Evolutionary conservation across 768 basidiomycete species (phyloP).

Genomic region (Hortiboletus flavorubellus): DNA sequence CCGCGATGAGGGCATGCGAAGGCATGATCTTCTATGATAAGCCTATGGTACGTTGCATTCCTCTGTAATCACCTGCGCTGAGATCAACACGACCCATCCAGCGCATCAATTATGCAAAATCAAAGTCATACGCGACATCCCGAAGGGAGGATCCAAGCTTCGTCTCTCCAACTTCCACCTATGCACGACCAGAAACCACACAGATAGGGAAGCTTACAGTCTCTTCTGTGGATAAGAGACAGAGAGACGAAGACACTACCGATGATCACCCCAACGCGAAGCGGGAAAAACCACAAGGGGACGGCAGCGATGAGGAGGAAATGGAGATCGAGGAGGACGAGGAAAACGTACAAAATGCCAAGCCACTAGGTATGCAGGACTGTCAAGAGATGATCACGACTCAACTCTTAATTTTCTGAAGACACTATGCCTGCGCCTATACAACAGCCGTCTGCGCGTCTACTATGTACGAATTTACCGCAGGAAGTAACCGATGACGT

Average conservation of each 20-base stretch:
- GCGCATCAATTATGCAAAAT: conserved; percentile 90
- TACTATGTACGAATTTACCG: conserved; percentile 84
- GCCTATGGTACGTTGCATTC: conserved; percentile 63
- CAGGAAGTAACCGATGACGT: conserved; percentile 88
- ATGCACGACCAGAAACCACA: conserved; percentile 47
- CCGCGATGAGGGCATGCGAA: conserved; percentile 89
- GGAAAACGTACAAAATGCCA: conserved; percentile 44
- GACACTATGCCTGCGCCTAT: conserved; percentile 44
- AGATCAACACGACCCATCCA: conserved; percentile 32
- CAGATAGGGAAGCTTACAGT: conserved; percentile 39
- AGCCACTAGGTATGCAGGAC: conserved; percentile 45
- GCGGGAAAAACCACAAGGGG: conserved; percentile 63
- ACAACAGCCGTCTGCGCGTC: conserved; percentile 55
- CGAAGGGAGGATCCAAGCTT: conserved; percentile 78
- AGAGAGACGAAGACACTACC: conserved; percentile 57
- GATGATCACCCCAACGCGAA: conserved; percentile 59
- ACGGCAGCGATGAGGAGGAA: conserved; percentile 72
- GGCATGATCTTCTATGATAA: conserved; percentile 94
- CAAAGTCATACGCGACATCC: conserved; percentile 83
- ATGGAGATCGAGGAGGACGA: conserved; percentile 96
- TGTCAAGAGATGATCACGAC: conserved; percentile 4
- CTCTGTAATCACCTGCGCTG: conserved; percentile 1
- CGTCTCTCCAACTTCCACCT: conserved; percentile 64
- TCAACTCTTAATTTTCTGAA: conserved; percentile 22
- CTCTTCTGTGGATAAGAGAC: conserved; percentile 54